Evolutionary conservation across 768 basidiomycete species (phyloP).

Genomic region (Hemileccinum impolitum): DNA sequence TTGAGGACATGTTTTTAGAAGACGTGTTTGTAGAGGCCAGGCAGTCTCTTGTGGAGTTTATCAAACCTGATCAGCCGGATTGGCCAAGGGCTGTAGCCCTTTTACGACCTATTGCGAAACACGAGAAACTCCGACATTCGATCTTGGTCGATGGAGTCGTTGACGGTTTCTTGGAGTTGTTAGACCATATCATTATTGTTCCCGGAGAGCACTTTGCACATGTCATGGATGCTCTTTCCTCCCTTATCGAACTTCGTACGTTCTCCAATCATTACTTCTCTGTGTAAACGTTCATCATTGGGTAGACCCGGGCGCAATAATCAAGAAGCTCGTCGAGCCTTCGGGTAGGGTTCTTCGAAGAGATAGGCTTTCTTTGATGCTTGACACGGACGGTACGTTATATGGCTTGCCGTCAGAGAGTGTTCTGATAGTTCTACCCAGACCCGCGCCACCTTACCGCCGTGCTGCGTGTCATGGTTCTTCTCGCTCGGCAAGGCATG

Average conservation of each 20-base stretch:
- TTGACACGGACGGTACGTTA: constrained; percentile 2
- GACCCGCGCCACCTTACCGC: constrained; percentile 12
- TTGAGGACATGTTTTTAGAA: background rate
- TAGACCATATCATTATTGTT: constrained; percentile 2
- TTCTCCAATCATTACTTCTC: background rate
- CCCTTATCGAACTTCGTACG: constrained; percentile 11
- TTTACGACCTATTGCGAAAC: constrained; percentile 13
- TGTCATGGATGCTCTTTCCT: constrained; percentile 16
- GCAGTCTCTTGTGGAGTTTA: background rate
- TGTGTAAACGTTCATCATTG: background rate
- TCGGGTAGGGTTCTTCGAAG: background rate
- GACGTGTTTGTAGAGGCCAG: constrained; percentile 6
- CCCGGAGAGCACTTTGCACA: constrained; percentile 11
- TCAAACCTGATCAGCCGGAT: constrained; percentile 8
- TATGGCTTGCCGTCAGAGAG: background rate
- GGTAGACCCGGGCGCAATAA: constrained; percentile 1
- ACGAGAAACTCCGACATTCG: constrained; percentile 8
- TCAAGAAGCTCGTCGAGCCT: constrained; percentile 1
- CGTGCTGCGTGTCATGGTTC: constrained; percentile 11
- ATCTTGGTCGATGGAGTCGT: constrained; percentile 8
- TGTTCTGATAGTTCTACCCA: background rate
- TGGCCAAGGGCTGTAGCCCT: constrained; percentile 18
- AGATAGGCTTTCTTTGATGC: constrained; percentile 12
- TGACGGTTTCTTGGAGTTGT: constrained; percentile 8
- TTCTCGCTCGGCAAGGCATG: constrained; percentile 7